A percentile compares a stretch with the other conserved stretches of the same genome.
Conservation (phyloP, 1,284 basidiomycete genomes). For the Fomitopsis schrenkii region DNA sequence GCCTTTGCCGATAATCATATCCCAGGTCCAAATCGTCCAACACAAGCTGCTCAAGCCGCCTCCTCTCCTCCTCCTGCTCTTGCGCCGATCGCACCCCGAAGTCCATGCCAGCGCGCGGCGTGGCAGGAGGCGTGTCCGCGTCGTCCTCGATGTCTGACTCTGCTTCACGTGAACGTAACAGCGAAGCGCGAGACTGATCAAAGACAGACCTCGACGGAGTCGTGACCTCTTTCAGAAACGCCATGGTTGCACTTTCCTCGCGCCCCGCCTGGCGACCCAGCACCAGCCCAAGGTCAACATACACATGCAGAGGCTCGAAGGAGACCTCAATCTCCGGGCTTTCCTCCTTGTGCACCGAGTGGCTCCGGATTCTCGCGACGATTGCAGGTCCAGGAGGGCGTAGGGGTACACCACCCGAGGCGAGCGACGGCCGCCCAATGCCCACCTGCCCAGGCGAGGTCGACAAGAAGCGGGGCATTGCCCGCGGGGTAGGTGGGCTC, state of each 20-base stretch:
- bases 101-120: conserved; percentile 22
- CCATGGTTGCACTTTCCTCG: conserved; percentile 29
- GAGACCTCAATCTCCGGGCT: conserved; percentile 31
- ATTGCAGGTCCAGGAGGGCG: conserved; percentile 16
- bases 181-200: neutral
- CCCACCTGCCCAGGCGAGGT: conserved; percentile 17
- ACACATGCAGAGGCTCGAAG: conserved; percentile 65
- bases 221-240: conserved; percentile 35
- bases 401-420: conserved; percentile 3
- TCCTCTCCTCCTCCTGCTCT: conserved; percentile 36
- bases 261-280: conserved; percentile 33
- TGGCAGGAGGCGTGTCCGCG: conserved; percentile 35
- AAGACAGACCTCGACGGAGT: neutral
- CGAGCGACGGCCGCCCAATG: conserved; percentile 10
- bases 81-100: conserved; percentile 18
- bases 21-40: conserved; percentile 53
- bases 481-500: conserved; percentile 6
- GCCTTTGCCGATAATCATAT: conserved; percentile 38
- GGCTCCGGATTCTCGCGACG: conserved; percentile 15
- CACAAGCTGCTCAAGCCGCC: conserved; percentile 44
- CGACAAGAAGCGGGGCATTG: conserved; percentile 9
- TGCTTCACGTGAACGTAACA: neutral
- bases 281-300: conserved; percentile 61
- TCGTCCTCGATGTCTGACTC: conserved; percentile 14
- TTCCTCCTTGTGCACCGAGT: conserved; percentile 6